These are phyloP conservation scores for Podospora pseudopauciseta DNA, from an alignment of 495 filamentous ascomycete genomes.

Conservation along the genomic window DNA sequence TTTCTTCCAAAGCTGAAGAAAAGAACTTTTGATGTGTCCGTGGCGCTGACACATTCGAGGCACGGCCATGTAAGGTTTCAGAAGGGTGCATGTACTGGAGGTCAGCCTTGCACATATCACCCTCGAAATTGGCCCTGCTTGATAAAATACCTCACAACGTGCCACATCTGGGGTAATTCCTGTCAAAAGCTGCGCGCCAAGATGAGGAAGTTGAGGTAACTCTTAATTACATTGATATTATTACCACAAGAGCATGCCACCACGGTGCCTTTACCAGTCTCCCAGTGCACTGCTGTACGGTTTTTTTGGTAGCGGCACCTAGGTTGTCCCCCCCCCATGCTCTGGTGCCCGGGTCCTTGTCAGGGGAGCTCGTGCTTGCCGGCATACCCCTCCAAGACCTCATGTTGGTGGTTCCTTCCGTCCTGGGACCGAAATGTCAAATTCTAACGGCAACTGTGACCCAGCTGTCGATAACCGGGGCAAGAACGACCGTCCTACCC, in stretches of 20 bases:
- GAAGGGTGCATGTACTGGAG: neutral
- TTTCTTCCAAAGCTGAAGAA: neutral
- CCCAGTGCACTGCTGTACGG: neutral
- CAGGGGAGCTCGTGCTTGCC: slow-evolving; percentile 7
- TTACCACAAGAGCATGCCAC: neutral
- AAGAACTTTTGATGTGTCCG: neutral
- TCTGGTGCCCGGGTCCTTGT: slow-evolving; percentile 2
- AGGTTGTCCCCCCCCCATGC: neutral
- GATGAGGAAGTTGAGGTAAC: neutral
- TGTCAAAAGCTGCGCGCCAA: neutral
- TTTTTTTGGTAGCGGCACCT: neutral
- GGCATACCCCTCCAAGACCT: slow-evolving; percentile 9
- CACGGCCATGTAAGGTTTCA: neutral
- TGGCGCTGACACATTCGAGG: neutral
- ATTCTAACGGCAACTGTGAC: neutral
- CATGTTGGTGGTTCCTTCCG: slow-evolving; percentile 8
- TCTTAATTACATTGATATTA: neutral
- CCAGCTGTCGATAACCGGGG: neutral
- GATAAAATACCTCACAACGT: neutral
- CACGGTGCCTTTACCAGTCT: neutral
- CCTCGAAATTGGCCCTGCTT: neutral
- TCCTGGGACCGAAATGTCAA: slow-evolving; percentile 4
- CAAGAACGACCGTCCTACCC: neutral
- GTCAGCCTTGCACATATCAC: neutral
- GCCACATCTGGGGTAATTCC: neutral